Percentiles rank a stretch among this genome's conserved stretches.
Conservation (phyloP, 1,139 yeast species). For the Nakaseomyces glabratus region DNA sequence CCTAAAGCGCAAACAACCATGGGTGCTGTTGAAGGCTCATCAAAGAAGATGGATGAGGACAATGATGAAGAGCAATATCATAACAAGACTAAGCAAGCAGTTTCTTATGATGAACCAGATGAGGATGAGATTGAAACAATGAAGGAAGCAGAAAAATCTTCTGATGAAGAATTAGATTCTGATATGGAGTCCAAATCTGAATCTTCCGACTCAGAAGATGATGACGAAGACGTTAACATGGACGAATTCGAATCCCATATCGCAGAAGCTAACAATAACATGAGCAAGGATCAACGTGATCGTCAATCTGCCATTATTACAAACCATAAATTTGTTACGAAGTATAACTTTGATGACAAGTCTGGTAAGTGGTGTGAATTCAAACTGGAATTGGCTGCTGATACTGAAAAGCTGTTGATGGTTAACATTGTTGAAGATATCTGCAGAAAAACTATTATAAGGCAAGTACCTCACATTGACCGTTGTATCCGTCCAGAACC, state of each 20-base stretch:
- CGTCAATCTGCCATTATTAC: constrained; percentile 79
- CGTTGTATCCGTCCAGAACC: constrained; percentile 84
- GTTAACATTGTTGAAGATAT: constrained; percentile 91
- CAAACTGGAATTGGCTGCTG: constrained; percentile 73
- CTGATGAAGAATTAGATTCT: constrained; percentile 46
- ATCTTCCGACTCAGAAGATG: constrained; percentile 32
- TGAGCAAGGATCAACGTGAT: constrained; percentile 60
- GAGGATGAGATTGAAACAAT: constrained; percentile 85
- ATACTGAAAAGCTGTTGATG: constrained; percentile 90
- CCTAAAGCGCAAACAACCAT: constrained; percentile 46
- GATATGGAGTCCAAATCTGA: constrained; percentile 36
- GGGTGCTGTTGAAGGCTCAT: constrained; percentile 33
- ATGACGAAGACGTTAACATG: constrained; percentile 33
- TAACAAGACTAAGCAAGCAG: constrained; percentile 68
- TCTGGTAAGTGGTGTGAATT: constrained; percentile 91
- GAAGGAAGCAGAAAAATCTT: constrained; percentile 70
- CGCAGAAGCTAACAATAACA: constrained; percentile 30
- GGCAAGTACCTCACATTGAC: constrained; percentile 86
- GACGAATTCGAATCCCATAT: constrained; percentile 27
- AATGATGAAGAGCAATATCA: constrained; percentile 60
- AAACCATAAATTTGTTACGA: constrained; percentile 60
- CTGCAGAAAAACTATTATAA: constrained; percentile 82
- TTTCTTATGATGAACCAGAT: constrained; percentile 90
- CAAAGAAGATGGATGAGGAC: constrained; percentile 40
- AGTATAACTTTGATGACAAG: constrained; percentile 83